Conservation (phyloP, 2,329 filamentous ascomycete species). For the Meredithiella fracta region DNA sequence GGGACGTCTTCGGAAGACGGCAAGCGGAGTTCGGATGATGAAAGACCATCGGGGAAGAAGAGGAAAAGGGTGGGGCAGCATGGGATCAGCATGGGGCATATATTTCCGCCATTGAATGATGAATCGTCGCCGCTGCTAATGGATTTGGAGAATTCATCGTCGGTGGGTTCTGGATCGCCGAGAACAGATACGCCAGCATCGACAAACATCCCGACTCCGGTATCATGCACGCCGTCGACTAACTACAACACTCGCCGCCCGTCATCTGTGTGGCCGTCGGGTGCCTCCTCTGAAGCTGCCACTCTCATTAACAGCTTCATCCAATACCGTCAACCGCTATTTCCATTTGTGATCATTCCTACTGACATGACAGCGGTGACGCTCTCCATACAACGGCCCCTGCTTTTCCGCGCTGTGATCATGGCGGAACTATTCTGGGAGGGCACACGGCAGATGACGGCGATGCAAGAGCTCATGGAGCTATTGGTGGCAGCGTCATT, state of each 20-base stretch:
- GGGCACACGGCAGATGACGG: slow-evolving; percentile 26
- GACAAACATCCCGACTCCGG: neutral
- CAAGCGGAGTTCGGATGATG: neutral
- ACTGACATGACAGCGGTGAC: slow-evolving; percentile 22
- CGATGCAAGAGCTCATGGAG: slow-evolving; percentile 29
- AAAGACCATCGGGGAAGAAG: neutral
- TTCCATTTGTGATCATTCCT: slow-evolving; percentile 31
- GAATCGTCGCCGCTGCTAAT: neutral
- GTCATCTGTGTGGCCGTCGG: slow-evolving; percentile 14
- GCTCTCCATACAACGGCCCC: slow-evolving; percentile 25
- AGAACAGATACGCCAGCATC: neutral
- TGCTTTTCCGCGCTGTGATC: slow-evolving; percentile 35
- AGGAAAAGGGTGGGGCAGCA: neutral
- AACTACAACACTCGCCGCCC: neutral
- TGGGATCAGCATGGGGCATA: neutral
- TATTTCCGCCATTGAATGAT: neutral
- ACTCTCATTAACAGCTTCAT: slow-evolving; percentile 25
- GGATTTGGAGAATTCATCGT: neutral
- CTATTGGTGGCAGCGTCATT: slow-evolving; percentile 27
- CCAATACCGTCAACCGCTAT: slow-evolving; percentile 22
- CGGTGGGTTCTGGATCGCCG: neutral
- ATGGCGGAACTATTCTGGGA: slow-evolving; percentile 28
- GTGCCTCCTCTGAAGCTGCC: slow-evolving; percentile 25
- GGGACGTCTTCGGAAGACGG: neutral
- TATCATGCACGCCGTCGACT: neutral